Evolutionary conservation across 345 rosid genomes (phyloP).

Genomic region (Moricandia arvensis): DNA sequence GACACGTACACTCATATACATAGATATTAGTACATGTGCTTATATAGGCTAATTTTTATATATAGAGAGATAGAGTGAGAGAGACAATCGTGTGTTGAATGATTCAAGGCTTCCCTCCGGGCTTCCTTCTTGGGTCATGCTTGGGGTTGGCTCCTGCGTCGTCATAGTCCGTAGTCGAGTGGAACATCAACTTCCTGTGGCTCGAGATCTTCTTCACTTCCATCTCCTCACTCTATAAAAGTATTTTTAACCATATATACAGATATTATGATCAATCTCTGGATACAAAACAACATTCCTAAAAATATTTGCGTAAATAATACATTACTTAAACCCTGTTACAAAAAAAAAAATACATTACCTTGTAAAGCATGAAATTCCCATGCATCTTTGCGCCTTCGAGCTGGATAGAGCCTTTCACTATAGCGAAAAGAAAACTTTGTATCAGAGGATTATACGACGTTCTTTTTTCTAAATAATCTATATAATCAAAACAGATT

Average conservation of each 20-base stretch:
- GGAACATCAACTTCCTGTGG: slow-evolving; percentile 58
- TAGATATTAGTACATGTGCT: slow-evolving; percentile 5
- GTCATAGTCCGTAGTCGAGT: slow-evolving; percentile 53
- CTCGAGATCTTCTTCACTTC: slow-evolving; percentile 16
- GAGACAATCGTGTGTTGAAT: background rate
- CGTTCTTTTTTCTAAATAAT: background rate
- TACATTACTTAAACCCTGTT: slow-evolving; percentile 4
- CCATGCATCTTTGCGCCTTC: slow-evolving; percentile 30
- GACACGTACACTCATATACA: background rate
- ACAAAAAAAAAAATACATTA: background rate
- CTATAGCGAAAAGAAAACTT: slow-evolving; percentile 28
- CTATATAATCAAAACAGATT: background rate
- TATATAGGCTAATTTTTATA: background rate
- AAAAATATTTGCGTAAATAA: background rate
- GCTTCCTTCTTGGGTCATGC: slow-evolving; percentile 62
- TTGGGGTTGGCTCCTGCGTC: slow-evolving; percentile 61
- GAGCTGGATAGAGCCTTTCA: slow-evolving; percentile 9
- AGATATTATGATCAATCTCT: slow-evolving; percentile 4
- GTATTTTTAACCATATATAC: background rate
- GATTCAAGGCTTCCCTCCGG: slow-evolving; percentile 41
- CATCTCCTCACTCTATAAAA: slow-evolving; percentile 7
- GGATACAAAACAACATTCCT: background rate
- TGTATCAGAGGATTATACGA: slow-evolving; percentile 4
- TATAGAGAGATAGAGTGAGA: background rate
- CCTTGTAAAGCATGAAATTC: slow-evolving; percentile 37